phyloP scores from a whole-genome alignment of 192 early-diverging fungal species.

The Allomyces macrogynus region DNA sequence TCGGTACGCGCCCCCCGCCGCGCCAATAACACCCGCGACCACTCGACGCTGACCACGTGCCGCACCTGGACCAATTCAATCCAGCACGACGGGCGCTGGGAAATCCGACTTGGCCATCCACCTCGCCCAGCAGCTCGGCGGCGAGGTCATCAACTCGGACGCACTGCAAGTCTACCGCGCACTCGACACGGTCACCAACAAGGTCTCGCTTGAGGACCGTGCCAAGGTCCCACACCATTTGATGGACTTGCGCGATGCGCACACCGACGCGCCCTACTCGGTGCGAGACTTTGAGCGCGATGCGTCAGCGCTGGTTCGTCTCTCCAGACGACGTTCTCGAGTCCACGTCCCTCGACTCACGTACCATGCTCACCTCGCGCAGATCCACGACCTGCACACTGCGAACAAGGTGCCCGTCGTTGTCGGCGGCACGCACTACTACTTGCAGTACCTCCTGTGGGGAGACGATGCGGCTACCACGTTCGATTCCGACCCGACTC shows the following conservation, averaged over 20 bases:
- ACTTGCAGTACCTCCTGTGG: constrained; percentile 80
- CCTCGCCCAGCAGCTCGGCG: constrained; percentile 52
- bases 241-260: constrained; percentile 45
- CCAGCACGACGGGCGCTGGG: constrained; percentile 80
- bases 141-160: constrained; percentile 88
- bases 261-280: constrained; percentile 53
- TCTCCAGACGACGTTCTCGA: neutral
- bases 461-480: constrained; percentile 12
- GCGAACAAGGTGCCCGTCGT: constrained; percentile 57
- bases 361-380: neutral
- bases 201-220: constrained; percentile 52
- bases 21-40: too few relatives aligned
- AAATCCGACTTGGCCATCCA: constrained; percentile 86
- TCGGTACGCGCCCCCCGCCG: too few relatives aligned
- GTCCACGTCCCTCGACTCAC: neutral
- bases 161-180: constrained; percentile 89
- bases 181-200: constrained; percentile 87
- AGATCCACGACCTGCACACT: constrained; percentile 60
- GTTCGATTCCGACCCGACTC: too few relatives aligned
- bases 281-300: constrained; percentile 71
- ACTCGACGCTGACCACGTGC: too few relatives aligned
- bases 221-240: constrained; percentile 60
- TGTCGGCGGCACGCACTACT: constrained; percentile 94
- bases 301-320: constrained; percentile 37
- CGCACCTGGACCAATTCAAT: too few relatives aligned